Percentiles rank a stretch among this genome's conserved stretches.
Evolutionary conservation across 2,329 filamentous ascomycete species (phyloP).

Genomic region (Cyanodermella asteris): DNA sequence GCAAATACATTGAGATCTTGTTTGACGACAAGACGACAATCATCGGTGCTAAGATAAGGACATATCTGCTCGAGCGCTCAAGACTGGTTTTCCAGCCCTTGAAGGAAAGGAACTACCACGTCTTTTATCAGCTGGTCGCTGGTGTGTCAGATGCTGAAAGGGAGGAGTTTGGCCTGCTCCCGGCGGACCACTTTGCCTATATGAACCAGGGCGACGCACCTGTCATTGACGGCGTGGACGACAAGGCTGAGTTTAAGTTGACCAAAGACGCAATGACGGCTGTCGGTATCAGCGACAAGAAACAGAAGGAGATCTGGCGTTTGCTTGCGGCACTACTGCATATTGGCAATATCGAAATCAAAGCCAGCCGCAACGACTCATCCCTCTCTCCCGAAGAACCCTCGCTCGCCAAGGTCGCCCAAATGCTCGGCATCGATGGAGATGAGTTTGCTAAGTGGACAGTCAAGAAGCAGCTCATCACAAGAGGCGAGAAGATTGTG

Average conservation of each 20-base stretch:
- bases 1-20: conserved; percentile 99
- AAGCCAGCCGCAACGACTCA: conserved; percentile 71
- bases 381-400: conserved; percentile 62
- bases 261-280: conserved; percentile 70
- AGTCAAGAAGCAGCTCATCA: conserved; percentile 95
- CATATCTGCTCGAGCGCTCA: conserved; percentile 84
- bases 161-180: conserved; percentile 54
- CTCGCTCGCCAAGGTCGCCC: conserved; percentile 57
- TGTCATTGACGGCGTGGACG: conserved; percentile 81
- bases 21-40: conserved; percentile 91
- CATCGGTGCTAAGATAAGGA: conserved; percentile 91
- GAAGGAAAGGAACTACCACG: conserved; percentile 96
- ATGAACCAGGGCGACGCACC: conserved; percentile 87
- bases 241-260: conserved; percentile 79
- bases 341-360: conserved; percentile 91
- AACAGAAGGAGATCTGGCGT: conserved; percentile 73
- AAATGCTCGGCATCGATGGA: conserved; percentile 69
- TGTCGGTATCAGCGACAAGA: conserved; percentile 55
- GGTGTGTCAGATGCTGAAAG: conserved; percentile 72
- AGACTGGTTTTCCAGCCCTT: conserved; percentile 91
- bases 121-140: conserved; percentile 92
- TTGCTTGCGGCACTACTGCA: conserved; percentile 79
- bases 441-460: conserved; percentile 90
- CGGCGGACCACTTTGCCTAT: conserved; percentile 84
- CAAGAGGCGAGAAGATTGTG: conserved; percentile 88